phyloP scores from a whole-genome alignment of 2,329 filamentous ascomycete species.

The Orbilia javanica region DNA sequence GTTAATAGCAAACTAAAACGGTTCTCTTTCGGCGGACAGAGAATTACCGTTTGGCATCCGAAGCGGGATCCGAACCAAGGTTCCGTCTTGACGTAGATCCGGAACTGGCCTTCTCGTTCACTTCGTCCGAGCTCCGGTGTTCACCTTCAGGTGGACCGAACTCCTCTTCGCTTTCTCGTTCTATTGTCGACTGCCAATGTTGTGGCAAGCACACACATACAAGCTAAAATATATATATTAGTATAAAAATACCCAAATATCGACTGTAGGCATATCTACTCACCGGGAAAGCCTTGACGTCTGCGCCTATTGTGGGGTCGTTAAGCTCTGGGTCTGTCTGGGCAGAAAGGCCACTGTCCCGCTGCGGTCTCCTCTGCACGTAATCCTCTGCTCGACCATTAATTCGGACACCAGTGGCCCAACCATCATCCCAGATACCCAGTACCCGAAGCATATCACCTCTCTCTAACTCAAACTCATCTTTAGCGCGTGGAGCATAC shows the following conservation, averaged over 20 bases:
- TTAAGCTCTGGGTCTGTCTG: slow-evolving; percentile 68
- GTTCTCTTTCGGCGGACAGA: slow-evolving; percentile 8
- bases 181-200: slow-evolving; percentile 96
- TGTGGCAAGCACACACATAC: slow-evolving; percentile 96
- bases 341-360: slow-evolving; percentile 89
- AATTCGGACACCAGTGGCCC: slow-evolving; percentile 91
- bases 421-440: slow-evolving; percentile 97
- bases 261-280: slow-evolving; percentile 62
- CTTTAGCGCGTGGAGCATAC: slow-evolving; percentile 90
- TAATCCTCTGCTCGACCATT: slow-evolving; percentile 89
- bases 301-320: slow-evolving; percentile 55
- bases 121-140: slow-evolving; percentile 37
- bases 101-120: slow-evolving; percentile 56
- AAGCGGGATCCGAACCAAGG: slow-evolving; percentile 29
- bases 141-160: slow-evolving; percentile 21
- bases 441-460: slow-evolving; percentile 99
- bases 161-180: slow-evolving; percentile 73
- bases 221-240: slow-evolving; percentile 66
- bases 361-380: slow-evolving; percentile 81
- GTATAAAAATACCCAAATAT: slow-evolving; percentile 60
- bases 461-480: slow-evolving; percentile 92
- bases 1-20: slow-evolving; percentile 42
- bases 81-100: slow-evolving; percentile 35
- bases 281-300: slow-evolving; percentile 56
- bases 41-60: slow-evolving; percentile 51